Conservation (phyloP, 768 basidiomycete species). For the Lyophyllum shimeji region DNA sequence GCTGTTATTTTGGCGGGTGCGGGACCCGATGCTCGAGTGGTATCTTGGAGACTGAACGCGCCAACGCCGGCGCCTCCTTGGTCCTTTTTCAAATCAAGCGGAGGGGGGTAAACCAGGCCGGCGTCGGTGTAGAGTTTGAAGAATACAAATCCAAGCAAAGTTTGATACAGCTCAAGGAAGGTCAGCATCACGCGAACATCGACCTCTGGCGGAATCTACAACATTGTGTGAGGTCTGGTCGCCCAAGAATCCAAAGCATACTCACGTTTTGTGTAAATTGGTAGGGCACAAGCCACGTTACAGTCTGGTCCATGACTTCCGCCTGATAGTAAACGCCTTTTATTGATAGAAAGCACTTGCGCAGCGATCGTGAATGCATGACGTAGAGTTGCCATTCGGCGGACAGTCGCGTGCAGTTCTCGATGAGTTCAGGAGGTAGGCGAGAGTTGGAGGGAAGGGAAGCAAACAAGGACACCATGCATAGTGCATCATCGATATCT, state of each 20-base stretch:
- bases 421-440: slow-evolving; percentile 78
- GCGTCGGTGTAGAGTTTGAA: slow-evolving; percentile 98
- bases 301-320: slow-evolving; percentile 86
- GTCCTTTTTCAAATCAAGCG: slow-evolving; percentile 78
- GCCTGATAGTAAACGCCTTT: slow-evolving; percentile 99
- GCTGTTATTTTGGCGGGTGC: slow-evolving; percentile 46
- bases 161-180: slow-evolving; percentile 97
- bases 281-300: slow-evolving; percentile 97
- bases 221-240: slow-evolving; percentile 4
- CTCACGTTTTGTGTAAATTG: slow-evolving; percentile 93
- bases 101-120: slow-evolving; percentile 93
- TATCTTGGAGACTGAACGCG: slow-evolving; percentile 75
- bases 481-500: slow-evolving; percentile 96
- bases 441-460: slow-evolving; percentile 85
- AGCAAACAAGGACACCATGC: slow-evolving; percentile 92
- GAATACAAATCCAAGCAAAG: slow-evolving; percentile 90
- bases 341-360: slow-evolving; percentile 93
- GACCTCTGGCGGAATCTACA: slow-evolving; percentile 89
- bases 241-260: slow-evolving; percentile 13
- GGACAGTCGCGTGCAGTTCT: slow-evolving; percentile 87
- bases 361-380: slow-evolving; percentile 80
- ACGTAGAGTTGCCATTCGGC: slow-evolving; percentile 98
- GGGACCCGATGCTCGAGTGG: slow-evolving; percentile 29
- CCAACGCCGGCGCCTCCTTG: slow-evolving; percentile 86
- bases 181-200: slow-evolving; percentile 98